Evolutionary conservation across 768 basidiomycete species (phyloP), one percentile per base, ranked within the genome.

Genomic region (Leccinum truebloodii): DNA sequence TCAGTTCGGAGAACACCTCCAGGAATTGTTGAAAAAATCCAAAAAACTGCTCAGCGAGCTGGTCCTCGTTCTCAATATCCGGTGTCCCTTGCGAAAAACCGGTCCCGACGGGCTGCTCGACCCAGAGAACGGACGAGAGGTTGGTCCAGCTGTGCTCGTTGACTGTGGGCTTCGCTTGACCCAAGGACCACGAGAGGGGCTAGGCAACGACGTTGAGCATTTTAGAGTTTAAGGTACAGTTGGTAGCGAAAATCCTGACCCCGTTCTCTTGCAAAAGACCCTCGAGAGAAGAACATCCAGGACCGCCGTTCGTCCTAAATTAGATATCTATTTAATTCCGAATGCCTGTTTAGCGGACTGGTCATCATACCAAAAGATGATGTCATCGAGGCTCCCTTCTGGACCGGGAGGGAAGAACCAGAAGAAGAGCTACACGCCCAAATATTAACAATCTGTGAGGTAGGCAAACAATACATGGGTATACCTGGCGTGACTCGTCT

Each of bases 361-460:
- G 9, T 14, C 1, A 10, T 10, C 59, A 53, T 65, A 87, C 89
- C 89, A 91, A 72, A 90, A 88, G 34, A 91, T 86, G 49, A 92
- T 67, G 67, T 91, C 88, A 65, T 92, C 87, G 4, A 82, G 68
- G 63, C 85, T 88, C 20, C 89, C 90, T 65, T 84, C 76, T 0
- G 87, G 87, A 4, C 88, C 89, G 2, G 89, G 87, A 57, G 90
- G 90, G 77, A 90, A 91, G 74, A 90, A 87, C 89, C 90, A 91
- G 76, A 92, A 92, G 77, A 87, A 92, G 16, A 90, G 80, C 88
- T 91, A 57, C 0, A 37, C 5, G 18, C 12, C 9, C 13, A n/a
- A 30, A 14, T 5, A n/a, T 58, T 32, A 54, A 18, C 18, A 30
- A 55, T 3, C 22, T 22, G 2, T 13, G 10, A 50, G 8, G 20